phyloP scores from a whole-genome alignment of 2,329 filamentous ascomycete genomes.

The Aspergillus floridensis region DNA sequence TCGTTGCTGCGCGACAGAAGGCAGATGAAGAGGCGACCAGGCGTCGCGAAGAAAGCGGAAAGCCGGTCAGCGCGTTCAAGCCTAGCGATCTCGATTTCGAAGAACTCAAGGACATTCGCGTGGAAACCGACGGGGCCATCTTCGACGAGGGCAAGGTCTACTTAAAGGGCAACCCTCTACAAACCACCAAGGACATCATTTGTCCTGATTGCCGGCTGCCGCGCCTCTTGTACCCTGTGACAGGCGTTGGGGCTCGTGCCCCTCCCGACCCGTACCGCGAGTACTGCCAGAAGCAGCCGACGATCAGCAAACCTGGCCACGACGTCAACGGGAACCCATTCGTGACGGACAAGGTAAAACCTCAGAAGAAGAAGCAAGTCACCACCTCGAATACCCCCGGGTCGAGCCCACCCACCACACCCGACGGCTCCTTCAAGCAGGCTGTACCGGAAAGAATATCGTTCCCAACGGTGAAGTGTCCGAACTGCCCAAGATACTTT shows the following conservation, averaged over 20 bases:
- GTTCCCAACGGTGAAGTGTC: conserved; percentile 51
- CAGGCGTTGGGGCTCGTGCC: conserved; percentile 49
- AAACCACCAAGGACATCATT: conserved; percentile 58
- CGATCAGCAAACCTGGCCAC: conserved; percentile 56
- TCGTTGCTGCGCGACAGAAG: conserved; percentile 43
- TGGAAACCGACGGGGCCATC: conserved; percentile 52
- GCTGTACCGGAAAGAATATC: conserved; percentile 29
- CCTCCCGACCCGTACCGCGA: conserved; percentile 51
- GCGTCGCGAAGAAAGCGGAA: conserved; percentile 31
- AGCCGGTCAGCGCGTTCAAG: conserved; percentile 33
- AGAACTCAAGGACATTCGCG: conserved; percentile 35
- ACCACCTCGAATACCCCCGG: conserved; percentile 34
- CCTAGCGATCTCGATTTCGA: conserved; percentile 35
- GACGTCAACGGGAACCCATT: conserved; percentile 60
- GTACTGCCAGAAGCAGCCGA: conserved; percentile 61
- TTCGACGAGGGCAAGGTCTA: conserved; percentile 54
- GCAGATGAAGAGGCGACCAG: conserved; percentile 41
- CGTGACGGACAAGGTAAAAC: conserved; percentile 45
- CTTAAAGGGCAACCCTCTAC: conserved; percentile 58
- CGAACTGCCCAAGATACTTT: conserved; percentile 60
- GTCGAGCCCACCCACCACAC: conserved; percentile 35
- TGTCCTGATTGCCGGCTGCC: conserved; percentile 62
- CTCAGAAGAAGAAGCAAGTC: conserved; percentile 44
- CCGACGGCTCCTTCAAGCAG: conserved; percentile 33
- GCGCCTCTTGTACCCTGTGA: conserved; percentile 56